Evolutionary conservation across 2,329 filamentous ascomycete species (phyloP).

Genomic region (Ophiostoma perfectum): DNA sequence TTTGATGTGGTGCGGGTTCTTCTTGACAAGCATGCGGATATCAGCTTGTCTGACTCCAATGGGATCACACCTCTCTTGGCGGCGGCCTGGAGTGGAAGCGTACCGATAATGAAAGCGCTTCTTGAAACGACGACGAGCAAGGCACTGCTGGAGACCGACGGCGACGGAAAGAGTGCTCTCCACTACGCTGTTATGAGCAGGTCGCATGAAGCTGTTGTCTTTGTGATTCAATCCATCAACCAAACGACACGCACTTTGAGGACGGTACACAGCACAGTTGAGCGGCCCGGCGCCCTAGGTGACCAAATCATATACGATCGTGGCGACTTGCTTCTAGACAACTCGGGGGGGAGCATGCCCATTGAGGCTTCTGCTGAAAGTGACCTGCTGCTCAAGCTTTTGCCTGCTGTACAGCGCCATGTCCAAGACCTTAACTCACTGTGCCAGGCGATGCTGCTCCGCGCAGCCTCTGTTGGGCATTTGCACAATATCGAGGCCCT

Average conservation of each 20-base stretch:
- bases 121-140: background rate
- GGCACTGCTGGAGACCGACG: background rate
- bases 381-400: background rate
- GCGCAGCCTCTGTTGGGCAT: background rate
- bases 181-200: slow-evolving; percentile 6
- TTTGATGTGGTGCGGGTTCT: background rate
- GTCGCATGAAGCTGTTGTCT: background rate
- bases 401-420: background rate
- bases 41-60: background rate
- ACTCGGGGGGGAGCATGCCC: background rate
- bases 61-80: background rate
- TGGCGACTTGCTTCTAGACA: background rate
- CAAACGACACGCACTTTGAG: background rate
- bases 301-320: background rate
- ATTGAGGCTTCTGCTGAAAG: slow-evolving; percentile 2
- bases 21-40: background rate
- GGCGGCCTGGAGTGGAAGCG: background rate
- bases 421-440: background rate
- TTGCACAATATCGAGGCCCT: background rate
- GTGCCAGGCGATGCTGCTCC: background rate
- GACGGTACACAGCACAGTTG: background rate
- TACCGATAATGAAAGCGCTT: background rate
- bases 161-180: background rate
- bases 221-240: background rate
- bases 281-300: background rate